Evolutionary conservation across 1,284 basidiomycete genomes (phyloP), one percentile per base, ranked within the genome.

Genomic region (Ustilago nuda): DNA sequence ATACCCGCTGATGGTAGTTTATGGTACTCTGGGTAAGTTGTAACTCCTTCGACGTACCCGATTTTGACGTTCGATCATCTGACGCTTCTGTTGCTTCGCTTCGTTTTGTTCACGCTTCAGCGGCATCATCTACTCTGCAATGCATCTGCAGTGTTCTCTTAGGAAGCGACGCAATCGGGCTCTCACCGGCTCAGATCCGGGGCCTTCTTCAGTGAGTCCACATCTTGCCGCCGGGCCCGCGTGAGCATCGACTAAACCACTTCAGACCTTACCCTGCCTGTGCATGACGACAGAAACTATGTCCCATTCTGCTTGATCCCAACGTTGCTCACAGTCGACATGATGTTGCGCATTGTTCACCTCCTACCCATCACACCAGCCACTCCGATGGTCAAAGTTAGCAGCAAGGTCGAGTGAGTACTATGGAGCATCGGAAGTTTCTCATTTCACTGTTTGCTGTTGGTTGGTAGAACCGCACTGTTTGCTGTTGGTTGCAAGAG

Each of bases 1-100:
- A n/a, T 80, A 80, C 39, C 78, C 79, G 8, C 41, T 81, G 4
- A 58, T 81, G 61, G 64, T 78, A 4, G 62, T 59, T 4, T 81
- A 81, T 50, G 72, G 67, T 15, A 72, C 72, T 23, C 67, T 81
- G 1, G 78, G 73, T 75, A 61, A 70, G 72, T 60, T 17, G 27
- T 27, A 27, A 27, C 23, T 27, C 23, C 23, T 27, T 27, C 23
- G 39, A 41, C n/a, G 43, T n/a, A 32, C 48, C 15, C 6, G 6
- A 17, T 13, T 15, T 50, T 50, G 48, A 50, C 27, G 8, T 30
- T 50, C n/a, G 8, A 30, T 50, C 8, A 19, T 27, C 11, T 17
- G 45, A 48, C n/a, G 27, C 19, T 8, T 19, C n/a, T 7, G 45
- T 15, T 48, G 6, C 13, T 13, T 48, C 9, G 8, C 23, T 48